Evolutionary conservation across 768 basidiomycete genomes (phyloP), one percentile per base, ranked within the genome.

Genomic region (Phylloporus arenicola): DNA sequence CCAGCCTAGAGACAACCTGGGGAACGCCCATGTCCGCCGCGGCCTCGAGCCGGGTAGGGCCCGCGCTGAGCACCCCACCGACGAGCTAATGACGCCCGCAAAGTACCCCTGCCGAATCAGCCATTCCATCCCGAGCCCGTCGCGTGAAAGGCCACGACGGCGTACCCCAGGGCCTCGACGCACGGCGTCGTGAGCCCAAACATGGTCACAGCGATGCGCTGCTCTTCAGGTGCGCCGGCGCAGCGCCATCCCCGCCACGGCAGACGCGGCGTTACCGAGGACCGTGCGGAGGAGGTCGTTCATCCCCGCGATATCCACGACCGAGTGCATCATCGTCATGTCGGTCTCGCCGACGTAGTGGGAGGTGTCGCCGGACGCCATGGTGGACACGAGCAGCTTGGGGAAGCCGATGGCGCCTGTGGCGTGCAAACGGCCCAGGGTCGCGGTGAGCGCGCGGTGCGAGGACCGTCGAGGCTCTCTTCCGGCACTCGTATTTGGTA

Each of bases 81-180:
- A 67, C 57, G 24, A 65, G 57, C 45, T 70, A 61, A 34, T 68
- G 10, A 68, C 66, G 0, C 63, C 67, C 6, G 35, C 50, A 20
- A 69, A 58, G 14, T 57, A 48, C 2, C 57, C 52, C 40, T 68
- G 52, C 1, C 51, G 45, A 14, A 70, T 56, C 27, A 70, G 45
- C 29, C 57, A 40, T 47, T 68, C 68, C 66, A 70, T 70, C 68
- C 65, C 4, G 59, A 57, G 2, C 66, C 65, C 2, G 64, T 66
- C 22, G 57, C 66, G 20, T 64, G 67, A 41, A 66, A 57, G 14
- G 52, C 38, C 25, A 68, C 37, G 37, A 60, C 58, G 12, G 56
- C 43, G 45, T 66, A 64, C 5, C 61, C 65, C 8, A 62, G 41
- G 4, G 46, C 52, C 45, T 68, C 45, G 17, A 56, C 56, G 39